A percentile compares a stretch with the other conserved stretches of the same genome.
Evolutionary conservation across 768 basidiomycete genomes (phyloP).

Genomic region (Candolleomyces eurysporus): DNA sequence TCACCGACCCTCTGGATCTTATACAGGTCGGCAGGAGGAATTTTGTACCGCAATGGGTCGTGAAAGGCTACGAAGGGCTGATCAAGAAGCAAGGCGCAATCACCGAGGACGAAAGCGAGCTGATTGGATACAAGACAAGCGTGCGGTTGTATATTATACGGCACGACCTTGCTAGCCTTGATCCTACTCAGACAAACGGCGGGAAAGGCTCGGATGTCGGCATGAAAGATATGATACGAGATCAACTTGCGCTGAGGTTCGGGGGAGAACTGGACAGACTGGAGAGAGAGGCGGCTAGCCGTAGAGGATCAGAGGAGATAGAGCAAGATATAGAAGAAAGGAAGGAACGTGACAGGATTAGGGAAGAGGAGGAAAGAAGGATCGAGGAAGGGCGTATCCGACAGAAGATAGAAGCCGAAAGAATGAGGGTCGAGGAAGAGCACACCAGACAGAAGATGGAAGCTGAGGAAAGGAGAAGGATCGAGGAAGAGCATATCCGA

Average conservation of each 20-base stretch:
- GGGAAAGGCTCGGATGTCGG: too few species aligned
- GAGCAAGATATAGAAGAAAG: not conserved
- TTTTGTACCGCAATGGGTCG: conserved; percentile 34
- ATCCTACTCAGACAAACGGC: too few species aligned
- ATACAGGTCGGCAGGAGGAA: conserved; percentile 55
- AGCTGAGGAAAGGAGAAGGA: conserved; percentile 33
- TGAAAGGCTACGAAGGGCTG: not conserved
- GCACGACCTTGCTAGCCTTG: not conserved
- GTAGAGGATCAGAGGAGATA: not conserved
- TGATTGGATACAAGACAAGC: not conserved
- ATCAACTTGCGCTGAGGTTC: not conserved
- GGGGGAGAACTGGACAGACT: not conserved
- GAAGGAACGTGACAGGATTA: not conserved
- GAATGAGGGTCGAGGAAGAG: not conserved
- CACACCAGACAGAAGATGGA: not conserved
- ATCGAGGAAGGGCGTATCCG: not conserved
- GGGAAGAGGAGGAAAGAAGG: not conserved
- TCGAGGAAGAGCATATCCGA: conserved; percentile 23
- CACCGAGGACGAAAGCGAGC: not conserved
- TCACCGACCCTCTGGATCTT: conserved; percentile 6
- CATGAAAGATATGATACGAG: too few species aligned
- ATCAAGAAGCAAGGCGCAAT: not conserved
- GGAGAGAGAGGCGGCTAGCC: not conserved
- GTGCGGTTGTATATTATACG: not conserved
- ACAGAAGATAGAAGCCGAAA: not conserved